phyloP scores from a whole-genome alignment of 139 green algal genomes.

The Picocystis salinarum region DNA sequence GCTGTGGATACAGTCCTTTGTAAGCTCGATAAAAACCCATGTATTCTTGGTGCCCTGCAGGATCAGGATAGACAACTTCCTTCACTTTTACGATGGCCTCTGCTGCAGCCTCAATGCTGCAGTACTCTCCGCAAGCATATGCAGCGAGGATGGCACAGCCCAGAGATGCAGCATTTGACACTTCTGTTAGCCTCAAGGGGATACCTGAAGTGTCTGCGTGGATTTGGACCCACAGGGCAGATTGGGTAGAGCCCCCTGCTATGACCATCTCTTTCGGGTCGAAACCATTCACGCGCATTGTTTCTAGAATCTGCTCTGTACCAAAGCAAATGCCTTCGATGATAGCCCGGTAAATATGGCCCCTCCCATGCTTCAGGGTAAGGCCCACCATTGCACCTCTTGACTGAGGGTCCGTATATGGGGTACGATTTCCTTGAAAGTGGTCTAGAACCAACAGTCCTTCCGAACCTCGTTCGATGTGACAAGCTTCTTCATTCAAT shows the following conservation, averaged over 20 bases:
- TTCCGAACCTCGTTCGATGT: slow-evolving; percentile 42
- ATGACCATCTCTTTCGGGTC: slow-evolving; percentile 22
- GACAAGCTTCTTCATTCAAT: slow-evolving; percentile 33
- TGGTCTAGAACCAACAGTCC: slow-evolving; percentile 52
- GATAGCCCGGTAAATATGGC: slow-evolving; percentile 49
- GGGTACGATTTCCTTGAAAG: slow-evolving; percentile 66
- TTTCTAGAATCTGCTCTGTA: slow-evolving; percentile 42
- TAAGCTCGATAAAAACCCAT: slow-evolving; percentile 23
- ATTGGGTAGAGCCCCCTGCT: slow-evolving; percentile 34
- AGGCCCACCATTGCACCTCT: slow-evolving; percentile 44
- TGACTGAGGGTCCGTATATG: slow-evolving; percentile 49
- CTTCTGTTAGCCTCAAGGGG: slow-evolving; percentile 48
- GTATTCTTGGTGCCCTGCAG: slow-evolving; percentile 22
- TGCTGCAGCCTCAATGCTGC: slow-evolving; percentile 17
- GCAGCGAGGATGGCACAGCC: slow-evolving; percentile 53
- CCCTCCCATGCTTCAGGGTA: slow-evolving; percentile 39
- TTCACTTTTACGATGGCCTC: slow-evolving; percentile 21
- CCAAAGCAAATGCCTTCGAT: slow-evolving; percentile 48
- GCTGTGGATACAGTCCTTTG: slow-evolving; percentile 33
- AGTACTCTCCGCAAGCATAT: slow-evolving; percentile 26
- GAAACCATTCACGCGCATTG: slow-evolving; percentile 34
- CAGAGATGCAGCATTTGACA: slow-evolving; percentile 18
- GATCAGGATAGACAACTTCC: slow-evolving; percentile 24
- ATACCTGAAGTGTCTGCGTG: slow-evolving; percentile 47
- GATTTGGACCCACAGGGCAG: slow-evolving; percentile 53